phyloP scores from a whole-genome alignment of 192 early-diverging fungal species.

The Umbelopsis sp. region DNA sequence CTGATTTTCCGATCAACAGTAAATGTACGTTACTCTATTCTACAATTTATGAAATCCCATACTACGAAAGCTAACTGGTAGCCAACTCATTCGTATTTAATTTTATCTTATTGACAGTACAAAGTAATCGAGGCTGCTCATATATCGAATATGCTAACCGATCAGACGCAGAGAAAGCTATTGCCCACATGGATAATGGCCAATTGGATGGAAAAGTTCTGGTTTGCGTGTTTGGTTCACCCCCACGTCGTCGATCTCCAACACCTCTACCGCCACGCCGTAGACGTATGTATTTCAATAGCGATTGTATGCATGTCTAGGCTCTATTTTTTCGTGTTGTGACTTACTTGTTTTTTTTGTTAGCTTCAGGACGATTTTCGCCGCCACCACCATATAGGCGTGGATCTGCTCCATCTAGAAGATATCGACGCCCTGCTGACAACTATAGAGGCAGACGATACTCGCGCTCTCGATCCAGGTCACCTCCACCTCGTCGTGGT shows the following conservation, averaged over 20 bases:
- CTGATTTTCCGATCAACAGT: slow-evolving; percentile 41
- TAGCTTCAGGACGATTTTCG: slow-evolving; percentile 19
- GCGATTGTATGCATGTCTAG: neutral
- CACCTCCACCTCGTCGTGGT: slow-evolving; percentile 33
- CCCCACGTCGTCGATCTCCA: slow-evolving; percentile 28
- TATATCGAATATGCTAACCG: slow-evolving; percentile 44
- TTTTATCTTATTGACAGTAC: slow-evolving; percentile 22
- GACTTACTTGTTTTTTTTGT: neutral
- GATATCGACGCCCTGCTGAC: slow-evolving; percentile 27
- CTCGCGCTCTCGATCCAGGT: slow-evolving; percentile 28
- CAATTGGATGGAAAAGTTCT: slow-evolving; percentile 47
- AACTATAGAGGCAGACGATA: slow-evolving; percentile 26
- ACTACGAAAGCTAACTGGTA: no score
- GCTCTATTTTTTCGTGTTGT: neutral
- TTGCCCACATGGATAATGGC: slow-evolving; percentile 48
- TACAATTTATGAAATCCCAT: no score
- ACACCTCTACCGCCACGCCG: slow-evolving; percentile 26
- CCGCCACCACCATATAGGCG: slow-evolving; percentile 28
- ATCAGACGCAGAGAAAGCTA: slow-evolving; percentile 44
- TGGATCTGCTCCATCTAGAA: neutral
- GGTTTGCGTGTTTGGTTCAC: slow-evolving; percentile 26
- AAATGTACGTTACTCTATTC: slow-evolving; percentile 29
- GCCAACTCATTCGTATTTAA: neutral
- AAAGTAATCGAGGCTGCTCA: slow-evolving; percentile 42
- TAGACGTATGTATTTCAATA: slow-evolving; percentile 2